Conservation (phyloP, 2,329 filamentous ascomycete genomes). For the Berkeleyomyces rouxiae region DNA sequence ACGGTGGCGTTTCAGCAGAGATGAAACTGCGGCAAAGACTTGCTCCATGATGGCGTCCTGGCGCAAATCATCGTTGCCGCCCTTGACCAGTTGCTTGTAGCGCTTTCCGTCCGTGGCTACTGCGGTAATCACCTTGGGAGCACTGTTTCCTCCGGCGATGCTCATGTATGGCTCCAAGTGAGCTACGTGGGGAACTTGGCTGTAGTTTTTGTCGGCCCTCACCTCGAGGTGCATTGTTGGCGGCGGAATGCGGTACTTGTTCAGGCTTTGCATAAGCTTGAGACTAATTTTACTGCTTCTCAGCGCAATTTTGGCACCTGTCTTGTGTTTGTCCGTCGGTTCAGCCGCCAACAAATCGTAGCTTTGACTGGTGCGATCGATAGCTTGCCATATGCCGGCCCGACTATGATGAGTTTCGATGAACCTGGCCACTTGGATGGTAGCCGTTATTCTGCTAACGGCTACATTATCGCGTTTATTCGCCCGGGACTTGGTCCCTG, state of each 20-base stretch:
- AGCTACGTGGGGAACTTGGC: constrained; percentile 53
- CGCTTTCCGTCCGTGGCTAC: constrained; percentile 58
- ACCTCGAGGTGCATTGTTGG: constrained; percentile 77
- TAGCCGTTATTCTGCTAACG: constrained; percentile 56
- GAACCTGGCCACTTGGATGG: constrained; percentile 46
- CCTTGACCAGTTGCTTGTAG: constrained; percentile 89
- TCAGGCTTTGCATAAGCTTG: constrained; percentile 45
- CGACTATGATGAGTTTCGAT: constrained; percentile 37
- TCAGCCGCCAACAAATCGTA: constrained; percentile 50
- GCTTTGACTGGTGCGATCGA: constrained; percentile 56
- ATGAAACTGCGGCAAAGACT: constrained; percentile 91
- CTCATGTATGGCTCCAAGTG: constrained; percentile 60
- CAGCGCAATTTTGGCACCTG: constrained; percentile 45
- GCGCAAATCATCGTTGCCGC: constrained; percentile 84
- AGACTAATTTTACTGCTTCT: constrained; percentile 47
- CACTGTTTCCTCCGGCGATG: constrained; percentile 79
- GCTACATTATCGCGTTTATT: constrained; percentile 60
- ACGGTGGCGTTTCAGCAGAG: constrained; percentile 70
- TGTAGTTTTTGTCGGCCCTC: constrained; percentile 58
- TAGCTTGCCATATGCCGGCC: constrained; percentile 46
- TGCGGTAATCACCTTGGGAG: constrained; percentile 82
- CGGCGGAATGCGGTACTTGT: constrained; percentile 58
- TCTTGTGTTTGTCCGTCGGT: constrained; percentile 48
- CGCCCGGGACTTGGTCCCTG: constrained; percentile 52
- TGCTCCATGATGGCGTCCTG: constrained; percentile 99